phyloP scores from a whole-genome alignment of 1,139 yeast genomes.

The Debaryomyces nepalensis region DNA sequence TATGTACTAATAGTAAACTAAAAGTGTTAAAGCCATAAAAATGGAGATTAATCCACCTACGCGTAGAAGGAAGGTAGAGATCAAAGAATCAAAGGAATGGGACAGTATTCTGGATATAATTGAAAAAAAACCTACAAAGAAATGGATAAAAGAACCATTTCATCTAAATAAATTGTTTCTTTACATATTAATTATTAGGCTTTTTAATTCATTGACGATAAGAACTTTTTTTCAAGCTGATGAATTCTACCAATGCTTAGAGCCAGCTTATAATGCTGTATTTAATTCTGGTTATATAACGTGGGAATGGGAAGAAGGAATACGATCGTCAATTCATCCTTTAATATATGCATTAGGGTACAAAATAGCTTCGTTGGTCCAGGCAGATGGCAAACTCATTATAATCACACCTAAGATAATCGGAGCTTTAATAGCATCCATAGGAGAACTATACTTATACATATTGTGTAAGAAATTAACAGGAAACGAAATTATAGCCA shows the following conservation, averaged over 20 bases:
- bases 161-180: slow-evolving; percentile 7
- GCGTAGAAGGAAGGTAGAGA: slow-evolving; percentile 6
- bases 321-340: slow-evolving; percentile 85
- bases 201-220: slow-evolving; percentile 65
- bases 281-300: slow-evolving; percentile 85
- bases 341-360: slow-evolving; percentile 59
- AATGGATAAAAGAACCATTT: not conserved
- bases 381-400: slow-evolving; percentile 21
- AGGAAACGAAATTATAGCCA: slow-evolving; percentile 43
- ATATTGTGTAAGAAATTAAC: slow-evolving; percentile 48
- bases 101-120: not conserved
- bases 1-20: too few species aligned
- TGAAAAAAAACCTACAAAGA: not conserved
- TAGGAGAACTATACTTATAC: slow-evolving; percentile 69
- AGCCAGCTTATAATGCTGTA: slow-evolving; percentile 81
- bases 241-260: slow-evolving; percentile 90
- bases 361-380: slow-evolving; percentile 21
- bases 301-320: slow-evolving; percentile 89
- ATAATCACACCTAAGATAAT: slow-evolving; percentile 60
- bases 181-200: slow-evolving; percentile 35
- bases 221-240: slow-evolving; percentile 93
- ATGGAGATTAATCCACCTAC: not conserved
- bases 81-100: not conserved
- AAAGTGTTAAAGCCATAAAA: too few species aligned
- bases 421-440: slow-evolving; percentile 72